phyloP scores from a whole-genome alignment of 2,329 filamentous ascomycete species.

The Cordyceps javanica region DNA sequence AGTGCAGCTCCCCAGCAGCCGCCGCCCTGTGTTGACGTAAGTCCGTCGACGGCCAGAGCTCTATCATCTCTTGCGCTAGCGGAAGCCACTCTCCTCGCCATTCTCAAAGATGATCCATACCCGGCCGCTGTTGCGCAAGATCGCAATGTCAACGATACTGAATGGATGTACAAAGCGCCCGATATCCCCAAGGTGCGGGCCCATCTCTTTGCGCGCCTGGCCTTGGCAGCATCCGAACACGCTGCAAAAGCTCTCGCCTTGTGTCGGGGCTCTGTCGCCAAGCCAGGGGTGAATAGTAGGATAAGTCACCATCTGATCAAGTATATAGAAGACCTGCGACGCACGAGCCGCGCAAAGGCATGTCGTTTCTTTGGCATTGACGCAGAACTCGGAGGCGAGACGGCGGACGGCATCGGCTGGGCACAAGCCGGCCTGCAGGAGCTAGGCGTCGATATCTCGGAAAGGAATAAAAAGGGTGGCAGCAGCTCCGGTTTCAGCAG shows the following conservation, averaged over 20 bases:
- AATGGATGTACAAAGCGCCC: constrained; percentile 95
- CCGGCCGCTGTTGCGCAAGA: constrained; percentile 74
- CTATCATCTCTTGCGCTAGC: constrained; percentile 66
- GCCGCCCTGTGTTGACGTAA: constrained; percentile 47
- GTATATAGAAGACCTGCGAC: constrained; percentile 70
- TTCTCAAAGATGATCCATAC: constrained; percentile 92
- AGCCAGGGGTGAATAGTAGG: constrained; percentile 31
- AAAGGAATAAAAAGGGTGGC: constrained; percentile 36
- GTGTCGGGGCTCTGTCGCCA: constrained; percentile 33
- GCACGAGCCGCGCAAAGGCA: constrained; percentile 73
- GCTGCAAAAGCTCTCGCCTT: constrained; percentile 63
- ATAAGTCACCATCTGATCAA: constrained; percentile 60
- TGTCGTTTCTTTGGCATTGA: constrained; percentile 89
- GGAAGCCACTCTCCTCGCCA: constrained; percentile 83
- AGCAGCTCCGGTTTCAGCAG: constrained; percentile 51
- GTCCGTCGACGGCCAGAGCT: constrained; percentile 45
- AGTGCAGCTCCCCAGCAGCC: constrained; percentile 20
- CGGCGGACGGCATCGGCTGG: constrained; percentile 84
- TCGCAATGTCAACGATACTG: constrained; percentile 74
- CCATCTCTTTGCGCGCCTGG: constrained; percentile 80
- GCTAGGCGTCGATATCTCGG: constrained; percentile 56
- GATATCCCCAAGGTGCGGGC: constrained; percentile 84
- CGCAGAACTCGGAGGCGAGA: constrained; percentile 74
- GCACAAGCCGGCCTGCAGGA: constrained; percentile 69
- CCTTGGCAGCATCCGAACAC: constrained; percentile 82